Base-by-base conservation (phyloP, 768 basidiomycete genomes). In the Naganishia onofrii region DNA sequence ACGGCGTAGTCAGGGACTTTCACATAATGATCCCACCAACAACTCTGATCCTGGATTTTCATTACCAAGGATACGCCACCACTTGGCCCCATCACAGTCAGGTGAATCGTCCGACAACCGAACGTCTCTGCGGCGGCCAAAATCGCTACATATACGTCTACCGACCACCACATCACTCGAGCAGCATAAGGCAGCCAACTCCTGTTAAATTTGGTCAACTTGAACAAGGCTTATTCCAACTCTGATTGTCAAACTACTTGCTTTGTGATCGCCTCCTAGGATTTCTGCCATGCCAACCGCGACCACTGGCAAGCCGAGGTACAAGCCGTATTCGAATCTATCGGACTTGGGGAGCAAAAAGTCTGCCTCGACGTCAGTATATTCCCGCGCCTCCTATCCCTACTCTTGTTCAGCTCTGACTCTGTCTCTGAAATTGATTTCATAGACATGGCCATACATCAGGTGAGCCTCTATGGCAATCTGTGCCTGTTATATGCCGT, bases 281-380 rank as follows among this genome's bases (percentile, higher is more conserved):
- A 51, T 7, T 51, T 7, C 3, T 51, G 21, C 19, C 7, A 51
- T 51, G 48, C 48, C 48, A 26, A n/a, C n/a, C 7, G 23, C 23
- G 13, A 23, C n/a, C 48, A 26, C 19, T 51, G 48, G 21, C n/a
- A 51, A 26, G 48, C 12, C 48, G 12, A 63, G 60, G 26, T 42
- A 36, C 26, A 63, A 63, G 38, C 60, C 60, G 21, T 63, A 63
- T 29, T 28, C 26, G 23, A 63, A 34, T 44, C 38, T 63, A 42
- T 63, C 60, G 17, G 38, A 63, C 21, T 44, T 63, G 23, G 38
- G 38, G 36, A 63, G 38, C 60, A 42, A 44, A 19, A 42, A 29
- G 23, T 42, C 42, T 26, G 38, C n/a, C 15, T 23, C 17, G n/a
- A 51, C 7, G 48, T 51, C 3, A 51, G 48, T 51, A 21, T 51